These are phyloP conservation scores for Oleoguttula mirabilis DNA, from an alignment of 495 filamentous ascomycete species.

Conservation along the genomic window DNA sequence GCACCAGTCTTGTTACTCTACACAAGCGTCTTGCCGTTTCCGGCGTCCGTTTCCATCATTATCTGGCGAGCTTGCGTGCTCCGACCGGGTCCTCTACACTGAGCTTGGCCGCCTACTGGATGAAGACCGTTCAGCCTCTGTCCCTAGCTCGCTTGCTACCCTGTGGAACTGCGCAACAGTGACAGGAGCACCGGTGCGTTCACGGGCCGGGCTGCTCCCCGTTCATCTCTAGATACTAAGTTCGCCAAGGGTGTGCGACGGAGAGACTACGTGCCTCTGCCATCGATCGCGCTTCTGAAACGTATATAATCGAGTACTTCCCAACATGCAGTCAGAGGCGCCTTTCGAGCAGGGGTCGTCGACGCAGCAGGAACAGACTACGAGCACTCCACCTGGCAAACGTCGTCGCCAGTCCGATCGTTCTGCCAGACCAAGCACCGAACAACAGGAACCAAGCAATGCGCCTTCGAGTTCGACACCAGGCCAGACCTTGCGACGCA, in stretches of 20 bases:
- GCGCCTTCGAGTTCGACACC: neutral
- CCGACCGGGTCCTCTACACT: too few relatives aligned
- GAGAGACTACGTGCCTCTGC: too few relatives aligned
- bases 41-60: too few relatives aligned
- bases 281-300: conserved; percentile 1
- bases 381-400: neutral
- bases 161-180: neutral
- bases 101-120: too few relatives aligned
- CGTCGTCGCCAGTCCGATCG: neutral
- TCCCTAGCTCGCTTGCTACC: too few relatives aligned
- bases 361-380: neutral
- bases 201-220: neutral
- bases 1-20: neutral
- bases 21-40: neutral
- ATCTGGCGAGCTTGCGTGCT: too few relatives aligned
- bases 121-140: too few relatives aligned
- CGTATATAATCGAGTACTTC: conserved; percentile 2
- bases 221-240: neutral
- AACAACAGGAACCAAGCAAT: neutral
- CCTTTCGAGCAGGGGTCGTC: conserved; percentile 2
- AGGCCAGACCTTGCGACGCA: neutral
- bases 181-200: neutral
- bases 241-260: neutral
- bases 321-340: conserved; percentile 7
- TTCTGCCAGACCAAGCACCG: neutral